Evolutionary conservation across 2,329 filamentous ascomycete species (phyloP).

Genomic region (Neonectria coccinea): DNA sequence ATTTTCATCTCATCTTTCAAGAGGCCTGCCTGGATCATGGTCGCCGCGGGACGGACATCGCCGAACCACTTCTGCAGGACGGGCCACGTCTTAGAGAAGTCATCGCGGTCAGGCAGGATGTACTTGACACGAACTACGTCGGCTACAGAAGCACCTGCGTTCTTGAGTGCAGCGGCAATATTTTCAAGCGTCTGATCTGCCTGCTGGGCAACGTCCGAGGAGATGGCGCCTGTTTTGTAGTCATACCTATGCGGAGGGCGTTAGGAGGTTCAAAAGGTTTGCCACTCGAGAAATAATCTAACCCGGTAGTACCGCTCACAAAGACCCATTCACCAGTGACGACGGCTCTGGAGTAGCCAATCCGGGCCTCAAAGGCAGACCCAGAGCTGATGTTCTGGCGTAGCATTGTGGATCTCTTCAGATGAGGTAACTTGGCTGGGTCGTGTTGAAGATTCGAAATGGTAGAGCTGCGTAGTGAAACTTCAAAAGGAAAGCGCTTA

Average conservation of each 20-base stretch:
- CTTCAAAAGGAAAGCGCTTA: neutral
- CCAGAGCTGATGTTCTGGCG: constrained; percentile 60
- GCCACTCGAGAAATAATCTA: constrained; percentile 1
- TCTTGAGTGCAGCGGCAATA: constrained; percentile 57
- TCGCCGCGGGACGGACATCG: constrained; percentile 63
- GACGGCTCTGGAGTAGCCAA: constrained; percentile 67
- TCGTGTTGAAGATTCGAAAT: neutral
- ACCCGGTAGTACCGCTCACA: constrained; percentile 68
- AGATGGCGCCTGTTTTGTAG: constrained; percentile 60
- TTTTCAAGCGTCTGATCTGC: constrained; percentile 63
- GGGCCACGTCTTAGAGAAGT: constrained; percentile 63
- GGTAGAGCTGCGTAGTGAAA: neutral
- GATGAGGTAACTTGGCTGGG: neutral
- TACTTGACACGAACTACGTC: constrained; percentile 66
- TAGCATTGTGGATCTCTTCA: constrained; percentile 33
- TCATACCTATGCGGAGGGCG: constrained; percentile 57
- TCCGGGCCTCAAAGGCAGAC: constrained; percentile 64
- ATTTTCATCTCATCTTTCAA: constrained; percentile 63
- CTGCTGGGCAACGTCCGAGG: constrained; percentile 59
- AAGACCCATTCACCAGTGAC: constrained; percentile 63
- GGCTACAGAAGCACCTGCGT: constrained; percentile 56
- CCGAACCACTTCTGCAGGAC: constrained; percentile 63
- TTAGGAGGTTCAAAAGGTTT: constrained; percentile 2
- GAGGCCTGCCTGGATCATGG: constrained; percentile 63
- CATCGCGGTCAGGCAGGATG: constrained; percentile 60